A percentile compares a stretch with the other conserved stretches of the same genome.
Evolutionary conservation across 2,329 filamentous ascomycete species (phyloP).

Genomic region (Cercospora zeina): DNA sequence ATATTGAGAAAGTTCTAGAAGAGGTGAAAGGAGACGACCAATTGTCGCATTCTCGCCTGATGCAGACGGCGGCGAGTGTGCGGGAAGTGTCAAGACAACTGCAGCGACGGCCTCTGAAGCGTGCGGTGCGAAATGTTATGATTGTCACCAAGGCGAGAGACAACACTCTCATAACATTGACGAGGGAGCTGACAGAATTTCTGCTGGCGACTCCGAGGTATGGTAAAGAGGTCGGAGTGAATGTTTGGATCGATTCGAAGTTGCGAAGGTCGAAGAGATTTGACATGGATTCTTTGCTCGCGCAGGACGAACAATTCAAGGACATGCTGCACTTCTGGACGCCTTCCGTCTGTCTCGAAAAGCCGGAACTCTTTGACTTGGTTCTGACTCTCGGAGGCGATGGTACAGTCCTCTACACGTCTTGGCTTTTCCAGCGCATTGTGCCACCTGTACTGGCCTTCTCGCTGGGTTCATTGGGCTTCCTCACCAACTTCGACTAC

Average conservation of each 20-base stretch:
- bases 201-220: conserved; percentile 86
- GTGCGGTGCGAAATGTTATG: conserved; percentile 92
- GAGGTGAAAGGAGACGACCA: conserved; percentile 87
- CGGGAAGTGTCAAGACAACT: conserved; percentile 95
- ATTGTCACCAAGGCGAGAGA: conserved; percentile 97
- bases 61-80: conserved; percentile 93
- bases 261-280: conserved; percentile 86
- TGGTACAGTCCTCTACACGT: conserved; percentile 83
- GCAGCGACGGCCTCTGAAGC: conserved; percentile 85
- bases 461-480: conserved; percentile 80
- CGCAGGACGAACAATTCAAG: conserved; percentile 72
- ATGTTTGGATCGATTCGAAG: conserved; percentile 98
- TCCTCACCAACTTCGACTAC: conserved; percentile 85
- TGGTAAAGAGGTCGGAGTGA: conserved; percentile 84
- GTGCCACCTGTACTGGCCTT: conserved; percentile 84
- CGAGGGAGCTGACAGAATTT: conserved; percentile 84
- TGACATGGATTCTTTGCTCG: conserved; percentile 69
- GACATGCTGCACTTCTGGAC: conserved; percentile 94
- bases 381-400: conserved; percentile 86
- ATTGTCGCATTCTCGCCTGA: conserved; percentile 88
- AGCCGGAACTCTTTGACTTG: conserved; percentile 92
- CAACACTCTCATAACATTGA: conserved; percentile 86
- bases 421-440: conserved; percentile 87
- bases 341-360: conserved; percentile 89
- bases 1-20: conserved; percentile 90